phyloP scores from a whole-genome alignment of 768 basidiomycete species.

The Sarcodon sp. region DNA sequence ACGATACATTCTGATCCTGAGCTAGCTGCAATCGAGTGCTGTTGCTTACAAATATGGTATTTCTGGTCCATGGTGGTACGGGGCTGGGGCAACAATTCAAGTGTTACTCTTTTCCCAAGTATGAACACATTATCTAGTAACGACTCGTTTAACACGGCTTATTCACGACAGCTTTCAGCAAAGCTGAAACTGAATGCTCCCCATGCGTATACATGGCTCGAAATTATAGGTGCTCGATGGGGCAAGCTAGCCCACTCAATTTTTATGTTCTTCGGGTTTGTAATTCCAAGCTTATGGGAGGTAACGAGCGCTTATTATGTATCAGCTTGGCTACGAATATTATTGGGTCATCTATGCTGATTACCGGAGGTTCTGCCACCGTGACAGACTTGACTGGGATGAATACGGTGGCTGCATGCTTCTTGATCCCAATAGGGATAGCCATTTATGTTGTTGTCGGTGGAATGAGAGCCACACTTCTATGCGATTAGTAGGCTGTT shows the following conservation, averaged over 20 bases:
- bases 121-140: not conserved
- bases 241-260: slow-evolving; percentile 32
- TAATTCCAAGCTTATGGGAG: slow-evolving; percentile 11
- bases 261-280: slow-evolving; percentile 40
- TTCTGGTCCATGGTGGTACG: slow-evolving; percentile 61
- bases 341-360: not conserved
- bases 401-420: slow-evolving; percentile 16
- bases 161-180: slow-evolving; percentile 22
- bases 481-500: slow-evolving; percentile 16
- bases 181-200: slow-evolving; percentile 51
- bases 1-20: slow-evolving; percentile 2
- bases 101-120: slow-evolving; percentile 36
- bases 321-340: not conserved
- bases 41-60: slow-evolving; percentile 82
- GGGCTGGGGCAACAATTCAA: slow-evolving; percentile 38
- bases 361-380: slow-evolving; percentile 15
- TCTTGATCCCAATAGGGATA: slow-evolving; percentile 17
- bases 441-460: slow-evolving; percentile 18
- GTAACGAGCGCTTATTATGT: not conserved
- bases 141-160: not conserved
- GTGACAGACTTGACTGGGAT: slow-evolving; percentile 18
- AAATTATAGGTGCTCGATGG: slow-evolving; percentile 39
- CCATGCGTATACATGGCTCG: slow-evolving; percentile 42
- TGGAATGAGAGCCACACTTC: slow-evolving; percentile 16
- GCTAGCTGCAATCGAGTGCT: slow-evolving; percentile 64